Conservation (phyloP, 1,284 basidiomycete genomes). For the Tylopilus sp. region DNA sequence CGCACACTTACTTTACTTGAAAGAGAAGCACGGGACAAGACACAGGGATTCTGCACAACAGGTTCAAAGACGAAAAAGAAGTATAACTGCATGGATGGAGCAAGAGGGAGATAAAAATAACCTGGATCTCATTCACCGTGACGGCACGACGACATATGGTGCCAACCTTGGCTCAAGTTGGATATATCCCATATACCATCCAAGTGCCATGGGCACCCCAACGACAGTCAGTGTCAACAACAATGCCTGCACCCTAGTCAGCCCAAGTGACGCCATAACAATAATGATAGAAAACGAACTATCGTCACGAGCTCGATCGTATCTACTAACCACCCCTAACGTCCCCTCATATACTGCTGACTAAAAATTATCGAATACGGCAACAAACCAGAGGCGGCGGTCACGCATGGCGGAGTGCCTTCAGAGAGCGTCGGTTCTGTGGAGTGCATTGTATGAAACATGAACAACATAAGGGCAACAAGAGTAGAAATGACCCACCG, state of each 20-base stretch:
- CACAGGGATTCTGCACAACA: too few species aligned
- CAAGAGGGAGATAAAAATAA: too few species aligned
- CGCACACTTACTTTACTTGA: not conserved
- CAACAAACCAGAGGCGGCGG: slow-evolving; percentile 37
- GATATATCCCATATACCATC: slow-evolving; percentile 28
- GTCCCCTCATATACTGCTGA: slow-evolving; percentile 34
- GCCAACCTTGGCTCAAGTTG: slow-evolving; percentile 22
- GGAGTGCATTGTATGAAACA: too few species aligned
- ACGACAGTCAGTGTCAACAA: slow-evolving; percentile 31
- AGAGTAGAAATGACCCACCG: slow-evolving; percentile 37
- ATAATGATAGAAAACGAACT: slow-evolving; percentile 4
- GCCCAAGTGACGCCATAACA: too few species aligned
- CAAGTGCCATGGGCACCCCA: slow-evolving; percentile 25
- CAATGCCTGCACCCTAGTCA: slow-evolving; percentile 22
- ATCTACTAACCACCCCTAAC: slow-evolving; percentile 34
- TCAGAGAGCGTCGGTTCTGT: slow-evolving; percentile 42
- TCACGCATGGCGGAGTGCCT: slow-evolving; percentile 33
- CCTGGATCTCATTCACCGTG: slow-evolving; percentile 10
- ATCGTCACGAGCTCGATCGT: slow-evolving; percentile 33
- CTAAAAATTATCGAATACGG: slow-evolving; percentile 26
- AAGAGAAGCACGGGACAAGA: too few species aligned
- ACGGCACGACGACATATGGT: slow-evolving; percentile 21
- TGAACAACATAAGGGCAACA: too few species aligned
- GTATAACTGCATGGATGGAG: slow-evolving; percentile 12
- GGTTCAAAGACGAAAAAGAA: not conserved